Conservation (phyloP, 306 rosid species). For the Chamaecrista fasciculata region DNA sequence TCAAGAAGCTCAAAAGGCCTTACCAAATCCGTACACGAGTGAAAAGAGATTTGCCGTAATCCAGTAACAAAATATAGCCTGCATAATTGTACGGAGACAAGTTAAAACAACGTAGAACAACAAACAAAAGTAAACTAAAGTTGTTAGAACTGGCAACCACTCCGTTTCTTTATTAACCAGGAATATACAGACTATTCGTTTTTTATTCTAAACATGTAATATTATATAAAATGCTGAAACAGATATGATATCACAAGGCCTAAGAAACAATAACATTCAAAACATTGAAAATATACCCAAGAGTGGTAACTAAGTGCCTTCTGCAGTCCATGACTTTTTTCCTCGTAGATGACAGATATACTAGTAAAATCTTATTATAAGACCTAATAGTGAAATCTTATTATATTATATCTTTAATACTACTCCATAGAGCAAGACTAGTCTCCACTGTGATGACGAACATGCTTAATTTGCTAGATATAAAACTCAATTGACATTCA, state of each 20-base stretch:
- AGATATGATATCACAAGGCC: neutral
- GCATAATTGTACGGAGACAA: conserved; percentile 37
- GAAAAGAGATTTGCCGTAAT: conserved; percentile 78
- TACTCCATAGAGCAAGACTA: neutral
- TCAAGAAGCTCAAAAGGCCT: conserved; percentile 32
- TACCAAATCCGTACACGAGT: conserved; percentile 66
- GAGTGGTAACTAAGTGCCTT: conserved; percentile 12
- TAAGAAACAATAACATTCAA: neutral
- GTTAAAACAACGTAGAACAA: conserved; percentile 23
- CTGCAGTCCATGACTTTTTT: neutral
- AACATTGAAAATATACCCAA: neutral
- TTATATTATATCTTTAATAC: neutral
- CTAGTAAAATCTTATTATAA: neutral
- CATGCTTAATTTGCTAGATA: too few relatives aligned
- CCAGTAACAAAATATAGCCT: conserved; percentile 95
- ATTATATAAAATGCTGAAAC: neutral
- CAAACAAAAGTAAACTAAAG: conserved; percentile 14
- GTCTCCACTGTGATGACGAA: too few relatives aligned
- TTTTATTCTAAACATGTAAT: neutral
- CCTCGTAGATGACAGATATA: neutral
- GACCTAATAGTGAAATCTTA: neutral
- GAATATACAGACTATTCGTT: neutral
- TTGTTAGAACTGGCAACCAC: conserved; percentile 10
- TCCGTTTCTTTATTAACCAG: neutral
- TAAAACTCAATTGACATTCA: too few relatives aligned